phyloP scores from a whole-genome alignment of 1,139 yeast genomes.

The Blastobotrys serpentis region DNA sequence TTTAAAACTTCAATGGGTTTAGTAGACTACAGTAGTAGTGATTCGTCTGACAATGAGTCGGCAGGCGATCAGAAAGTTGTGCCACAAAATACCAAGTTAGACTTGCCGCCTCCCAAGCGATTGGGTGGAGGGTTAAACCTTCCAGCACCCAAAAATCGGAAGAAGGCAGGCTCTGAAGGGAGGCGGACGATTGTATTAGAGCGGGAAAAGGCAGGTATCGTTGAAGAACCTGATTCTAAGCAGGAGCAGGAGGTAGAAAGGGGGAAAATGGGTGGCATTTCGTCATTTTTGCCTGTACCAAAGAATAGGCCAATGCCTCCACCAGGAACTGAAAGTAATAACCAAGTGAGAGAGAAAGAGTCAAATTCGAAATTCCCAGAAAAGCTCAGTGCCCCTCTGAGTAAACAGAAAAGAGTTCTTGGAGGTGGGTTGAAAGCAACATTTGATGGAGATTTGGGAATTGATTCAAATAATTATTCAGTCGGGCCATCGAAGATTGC shows the following conservation, averaged over 20 bases:
- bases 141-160: constrained; percentile 14
- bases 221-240: constrained; percentile 1
- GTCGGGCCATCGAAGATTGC: neutral
- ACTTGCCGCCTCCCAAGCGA: constrained; percentile 1
- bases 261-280: neutral
- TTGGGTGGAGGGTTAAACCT: neutral
- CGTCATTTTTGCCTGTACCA: constrained; percentile 17
- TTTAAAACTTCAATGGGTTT: constrained; percentile 9
- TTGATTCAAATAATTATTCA: neutral
- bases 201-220: constrained; percentile 11
- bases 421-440: constrained; percentile 30
- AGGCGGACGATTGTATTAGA: constrained; percentile 3
- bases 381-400: constrained; percentile 20
- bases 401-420: constrained; percentile 23
- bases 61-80: constrained; percentile 1
- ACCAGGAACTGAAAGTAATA: neutral
- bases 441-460: constrained; percentile 30
- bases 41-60: constrained; percentile 15
- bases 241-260: neutral
- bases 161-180: constrained; percentile 1
- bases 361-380: neutral
- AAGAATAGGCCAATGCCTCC: constrained; percentile 9
- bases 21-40: constrained; percentile 26
- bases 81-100: neutral
- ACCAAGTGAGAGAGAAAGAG: too few relatives aligned